phyloP scores from a whole-genome alignment of 1,139 yeast species.

The Suhomyces bokatorum region DNA sequence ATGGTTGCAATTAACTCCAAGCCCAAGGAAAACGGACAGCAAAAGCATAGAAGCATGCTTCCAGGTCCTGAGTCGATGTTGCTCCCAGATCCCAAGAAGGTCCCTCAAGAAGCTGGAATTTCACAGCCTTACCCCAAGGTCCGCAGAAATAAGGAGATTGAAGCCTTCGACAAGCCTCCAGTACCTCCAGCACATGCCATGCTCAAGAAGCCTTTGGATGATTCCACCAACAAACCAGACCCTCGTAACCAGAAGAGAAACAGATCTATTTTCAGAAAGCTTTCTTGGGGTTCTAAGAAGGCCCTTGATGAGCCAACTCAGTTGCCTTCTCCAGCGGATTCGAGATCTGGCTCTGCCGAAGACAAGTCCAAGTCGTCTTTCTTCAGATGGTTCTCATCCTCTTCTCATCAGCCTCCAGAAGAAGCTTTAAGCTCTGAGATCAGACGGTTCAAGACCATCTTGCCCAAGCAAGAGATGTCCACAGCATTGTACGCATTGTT shows the following conservation, averaged over 20 bases:
- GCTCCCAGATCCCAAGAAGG: conserved; percentile 28
- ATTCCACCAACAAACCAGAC: conserved; percentile 31
- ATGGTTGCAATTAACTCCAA: not conserved
- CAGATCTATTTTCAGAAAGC: conserved; percentile 60
- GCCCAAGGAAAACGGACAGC: not conserved
- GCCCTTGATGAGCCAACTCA: conserved; percentile 27
- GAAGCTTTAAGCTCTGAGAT: conserved; percentile 26
- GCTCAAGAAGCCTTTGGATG: conserved; percentile 32
- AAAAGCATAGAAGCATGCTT: conserved; percentile 28
- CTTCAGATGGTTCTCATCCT: conserved; percentile 47
- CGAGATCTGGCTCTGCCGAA: conserved; percentile 34
- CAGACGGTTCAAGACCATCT: conserved; percentile 42
- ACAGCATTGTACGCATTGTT: conserved; percentile 65
- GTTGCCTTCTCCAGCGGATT: conserved; percentile 43
- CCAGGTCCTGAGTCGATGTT: conserved; percentile 45
- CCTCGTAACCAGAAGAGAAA: conserved; percentile 36
- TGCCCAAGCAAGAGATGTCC: conserved; percentile 58
- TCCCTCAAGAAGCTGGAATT: conserved; percentile 7
- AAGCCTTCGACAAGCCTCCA: conserved; percentile 22
- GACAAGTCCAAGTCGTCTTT: conserved; percentile 36
- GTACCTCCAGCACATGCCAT: conserved; percentile 17
- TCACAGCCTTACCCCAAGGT: conserved; percentile 34
- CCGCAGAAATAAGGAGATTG: conserved; percentile 19
- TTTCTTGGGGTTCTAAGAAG: conserved; percentile 57
- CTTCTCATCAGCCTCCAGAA: conserved; percentile 15